Evolutionary conservation across 345 rosid species (phyloP).

Genomic region (Brassica incana): DNA sequence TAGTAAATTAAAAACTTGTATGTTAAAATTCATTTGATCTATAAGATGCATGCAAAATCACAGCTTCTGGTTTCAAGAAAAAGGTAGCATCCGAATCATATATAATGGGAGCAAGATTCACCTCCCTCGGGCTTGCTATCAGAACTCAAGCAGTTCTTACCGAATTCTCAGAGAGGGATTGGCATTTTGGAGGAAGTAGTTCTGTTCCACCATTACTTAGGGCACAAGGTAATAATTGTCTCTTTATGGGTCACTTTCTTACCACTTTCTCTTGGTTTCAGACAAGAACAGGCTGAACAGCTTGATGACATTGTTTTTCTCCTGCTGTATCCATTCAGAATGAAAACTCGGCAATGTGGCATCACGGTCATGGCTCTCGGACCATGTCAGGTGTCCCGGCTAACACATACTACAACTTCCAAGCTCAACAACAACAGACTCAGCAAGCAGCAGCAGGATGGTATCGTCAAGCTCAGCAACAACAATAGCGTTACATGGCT

Average conservation of each 20-base stretch:
- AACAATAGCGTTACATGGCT: conserved; percentile 73
- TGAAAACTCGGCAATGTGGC: conserved; percentile 78
- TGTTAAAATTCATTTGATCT: no score
- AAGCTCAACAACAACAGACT: conserved; percentile 69
- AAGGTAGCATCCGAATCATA: not conserved
- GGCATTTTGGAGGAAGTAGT: conserved; percentile 23
- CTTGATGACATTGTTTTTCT: not conserved
- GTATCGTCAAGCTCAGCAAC: conserved; percentile 69
- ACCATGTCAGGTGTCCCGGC: conserved; percentile 63
- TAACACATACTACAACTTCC: conserved; percentile 81
- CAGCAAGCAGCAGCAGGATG: conserved; percentile 31
- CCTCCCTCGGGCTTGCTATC: not conserved
- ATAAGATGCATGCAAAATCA: no score
- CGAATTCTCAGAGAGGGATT: conserved; percentile 43
- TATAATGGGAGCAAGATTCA: conserved; percentile 34
- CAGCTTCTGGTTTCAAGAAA: no score
- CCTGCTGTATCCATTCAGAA: conserved; percentile 44
- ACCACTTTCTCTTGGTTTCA: not conserved
- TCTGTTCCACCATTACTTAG: conserved; percentile 6
- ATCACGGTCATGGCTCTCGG: conserved; percentile 71
- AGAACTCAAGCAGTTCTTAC: not conserved
- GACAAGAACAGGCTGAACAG: not conserved
- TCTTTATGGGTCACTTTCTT: not conserved
- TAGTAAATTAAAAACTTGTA: no score
- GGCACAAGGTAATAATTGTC: conserved; percentile 18